Base-by-base conservation (phyloP, 768 basidiomycete genomes). In the Cystofilobasidium macerans region DNA sequence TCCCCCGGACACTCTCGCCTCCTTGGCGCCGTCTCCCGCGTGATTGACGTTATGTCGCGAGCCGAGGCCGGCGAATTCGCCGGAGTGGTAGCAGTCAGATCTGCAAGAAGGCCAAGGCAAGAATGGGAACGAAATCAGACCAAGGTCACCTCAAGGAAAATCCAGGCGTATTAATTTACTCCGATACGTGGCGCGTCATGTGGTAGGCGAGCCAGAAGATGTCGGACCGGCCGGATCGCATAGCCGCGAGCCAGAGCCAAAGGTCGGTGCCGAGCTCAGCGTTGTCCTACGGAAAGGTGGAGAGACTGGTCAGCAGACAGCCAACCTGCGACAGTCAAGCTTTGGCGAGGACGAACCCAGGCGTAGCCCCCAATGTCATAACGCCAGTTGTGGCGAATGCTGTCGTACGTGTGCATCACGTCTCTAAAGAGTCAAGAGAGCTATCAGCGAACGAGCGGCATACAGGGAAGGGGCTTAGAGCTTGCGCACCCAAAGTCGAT, bases 331-430 rank as follows among this genome's bases (percentile, higher is more conserved):
- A n/a, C n/a, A n/a, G n/a, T n/a, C n/a, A n/a, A n/a, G n/a, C n/a
- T n/a, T n/a, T 12, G 42, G 42, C 12, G 42, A 43, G 42, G 42
- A 22, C 12, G 42, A 22, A 22, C 24, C 24, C 24, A 30, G 24
- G 48, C 48, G 48, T 51, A 57, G 7, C 60, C 60, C 47, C 61
- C 61, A 0, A 62, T 33, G 26, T 62, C 61, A 28, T 62, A 62
- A 20, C 61, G 0, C 61, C 60, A 61, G 22, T 32, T 30, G 60
- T 61, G 60, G 13, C 60, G 33, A 8, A 45, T 30, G 3, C 9
- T 8, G 28, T 60, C 58, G 58, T 45, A 60, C 2, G 61, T 62
- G 47, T 62, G 61, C 61, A 62, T 62, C 33, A 62, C 61, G 26
- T 62, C 61, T 26, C 61, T 48, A 24, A 62, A 62, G 36, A 38